phyloP scores from a whole-genome alignment of 1,284 basidiomycete genomes.

The Papiliotrema laurentii region DNA sequence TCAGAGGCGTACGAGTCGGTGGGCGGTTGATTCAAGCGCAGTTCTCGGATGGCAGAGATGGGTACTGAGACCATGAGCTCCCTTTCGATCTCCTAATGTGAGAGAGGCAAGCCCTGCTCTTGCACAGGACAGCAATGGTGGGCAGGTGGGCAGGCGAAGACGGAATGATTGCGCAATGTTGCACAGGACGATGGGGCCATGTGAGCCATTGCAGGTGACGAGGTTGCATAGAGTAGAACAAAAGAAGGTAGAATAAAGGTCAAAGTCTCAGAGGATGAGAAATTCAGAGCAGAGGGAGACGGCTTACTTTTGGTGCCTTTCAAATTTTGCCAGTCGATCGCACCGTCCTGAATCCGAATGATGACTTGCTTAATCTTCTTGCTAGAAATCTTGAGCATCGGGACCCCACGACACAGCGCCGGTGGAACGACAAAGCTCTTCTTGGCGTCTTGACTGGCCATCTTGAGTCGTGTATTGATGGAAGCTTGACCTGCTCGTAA shows the following conservation, averaged over 20 bases:
- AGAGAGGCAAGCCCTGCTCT: no score
- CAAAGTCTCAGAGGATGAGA: no score
- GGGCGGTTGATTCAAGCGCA: constrained; percentile 71
- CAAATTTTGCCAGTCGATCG: constrained; percentile 79
- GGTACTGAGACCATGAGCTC: constrained; percentile 57
- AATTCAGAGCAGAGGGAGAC: no score
- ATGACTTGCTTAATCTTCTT: constrained; percentile 72
- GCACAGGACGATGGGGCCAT: no score
- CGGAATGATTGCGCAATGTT: no score
- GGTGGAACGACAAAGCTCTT: constrained; percentile 10
- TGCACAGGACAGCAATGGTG: no score
- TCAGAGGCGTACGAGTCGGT: constrained; percentile 53
- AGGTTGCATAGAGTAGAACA: no score
- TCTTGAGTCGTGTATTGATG: background rate
- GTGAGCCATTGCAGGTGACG: no score
- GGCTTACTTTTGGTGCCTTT: constrained; percentile 67
- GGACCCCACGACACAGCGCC: constrained; percentile 26
- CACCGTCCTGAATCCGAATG: constrained; percentile 69
- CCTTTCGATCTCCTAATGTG: no score
- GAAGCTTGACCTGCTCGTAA: constrained; percentile 2
- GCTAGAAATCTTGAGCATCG: constrained; percentile 83
- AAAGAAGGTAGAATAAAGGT: background rate
- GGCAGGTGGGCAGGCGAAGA: background rate
- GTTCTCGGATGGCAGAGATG: constrained; percentile 85
- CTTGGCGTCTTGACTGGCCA: constrained; percentile 8